Evolutionary conservation across 345 rosid genomes (phyloP), one percentile per base, ranked within the genome.

Genomic region (Camelina neglecta): DNA sequence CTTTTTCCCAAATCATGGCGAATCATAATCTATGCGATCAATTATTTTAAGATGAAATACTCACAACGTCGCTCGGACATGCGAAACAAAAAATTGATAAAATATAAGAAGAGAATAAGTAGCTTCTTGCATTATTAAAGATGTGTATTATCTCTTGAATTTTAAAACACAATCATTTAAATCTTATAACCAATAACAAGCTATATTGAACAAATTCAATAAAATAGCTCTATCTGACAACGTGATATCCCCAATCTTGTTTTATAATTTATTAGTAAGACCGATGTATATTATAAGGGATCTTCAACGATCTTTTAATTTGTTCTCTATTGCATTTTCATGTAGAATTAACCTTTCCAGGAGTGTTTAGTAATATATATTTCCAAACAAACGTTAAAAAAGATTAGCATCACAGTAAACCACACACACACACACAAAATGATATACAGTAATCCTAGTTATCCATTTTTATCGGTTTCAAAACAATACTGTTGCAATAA

Each of bases 11-110:
- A 44, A 69, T 75, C 70, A 69, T 61, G 49, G 69, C 74, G 57
- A 68, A 77, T 57, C 75, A 55, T 42, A 70, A 70, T 75, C 60
- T 36, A 33, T 4, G 4, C 7, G 8, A 57, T 48, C 13, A 15
- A 55, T 8, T 29, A 38, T n/a, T 68, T 67, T 18, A 3, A 45
- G 23, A 23, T 42, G 2, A 70, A 39, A 57, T 39, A 56, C 41
- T 29, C 11, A 79, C 67, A 56, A 68, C 67, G 75, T 74, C 62
- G 79, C 61, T 49, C 2, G 29, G 36, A 60, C 77, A 72, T 78
- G 81, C 73, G 36, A 65, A 56, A 13, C 0, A 29, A 56, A 26
- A 20, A 49, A 65, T 23, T 31, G 15, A 35, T 55, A 45, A 15
- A 33, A 54, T 56, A 38, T 68, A 26, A 29, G 0, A 15, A 20